Conservation (phyloP, 352 stramenopile genomes). For the Phytopythium sindhum region DNA sequence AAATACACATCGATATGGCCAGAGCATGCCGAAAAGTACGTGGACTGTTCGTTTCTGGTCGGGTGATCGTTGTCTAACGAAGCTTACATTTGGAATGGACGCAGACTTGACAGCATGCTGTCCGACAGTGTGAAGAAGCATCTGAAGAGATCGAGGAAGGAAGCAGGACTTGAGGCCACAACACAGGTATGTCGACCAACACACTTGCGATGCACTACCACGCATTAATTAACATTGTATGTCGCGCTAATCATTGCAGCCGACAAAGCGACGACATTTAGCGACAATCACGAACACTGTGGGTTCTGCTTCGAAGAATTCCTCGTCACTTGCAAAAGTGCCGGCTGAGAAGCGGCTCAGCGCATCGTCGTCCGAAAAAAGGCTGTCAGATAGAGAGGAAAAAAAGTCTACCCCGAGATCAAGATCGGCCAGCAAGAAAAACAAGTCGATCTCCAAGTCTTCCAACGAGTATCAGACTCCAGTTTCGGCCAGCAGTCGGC, state of each 20-base stretch:
- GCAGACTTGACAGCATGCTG: conserved; percentile 42
- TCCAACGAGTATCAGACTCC: neutral
- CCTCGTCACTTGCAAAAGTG: conserved; percentile 4
- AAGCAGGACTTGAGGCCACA: conserved; percentile 22
- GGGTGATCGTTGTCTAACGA: neutral
- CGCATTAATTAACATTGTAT: neutral
- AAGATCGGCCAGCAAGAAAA: neutral
- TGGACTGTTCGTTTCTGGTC: neutral
- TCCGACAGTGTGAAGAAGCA: conserved; percentile 61
- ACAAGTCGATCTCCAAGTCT: neutral
- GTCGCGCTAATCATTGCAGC: conserved; percentile 15
- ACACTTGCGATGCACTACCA: neutral
- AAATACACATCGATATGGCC: conserved; percentile 48
- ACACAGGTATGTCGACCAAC: conserved; percentile 18
- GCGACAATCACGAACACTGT: conserved; percentile 65
- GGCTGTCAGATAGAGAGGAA: neutral
- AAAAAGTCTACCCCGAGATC: neutral
- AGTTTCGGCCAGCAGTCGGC: neutral
- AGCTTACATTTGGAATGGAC: neutral
- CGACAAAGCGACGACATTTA: conserved; percentile 44
- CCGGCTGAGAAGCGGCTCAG: neutral
- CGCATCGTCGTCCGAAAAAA: neutral
- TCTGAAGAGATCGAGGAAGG: conserved; percentile 43
- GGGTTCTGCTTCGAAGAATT: conserved; percentile 21
- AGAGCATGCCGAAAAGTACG: conserved; percentile 38